Conservation (phyloP, 2,329 filamentous ascomycete genomes). For the Cercospora sojina region DNA sequence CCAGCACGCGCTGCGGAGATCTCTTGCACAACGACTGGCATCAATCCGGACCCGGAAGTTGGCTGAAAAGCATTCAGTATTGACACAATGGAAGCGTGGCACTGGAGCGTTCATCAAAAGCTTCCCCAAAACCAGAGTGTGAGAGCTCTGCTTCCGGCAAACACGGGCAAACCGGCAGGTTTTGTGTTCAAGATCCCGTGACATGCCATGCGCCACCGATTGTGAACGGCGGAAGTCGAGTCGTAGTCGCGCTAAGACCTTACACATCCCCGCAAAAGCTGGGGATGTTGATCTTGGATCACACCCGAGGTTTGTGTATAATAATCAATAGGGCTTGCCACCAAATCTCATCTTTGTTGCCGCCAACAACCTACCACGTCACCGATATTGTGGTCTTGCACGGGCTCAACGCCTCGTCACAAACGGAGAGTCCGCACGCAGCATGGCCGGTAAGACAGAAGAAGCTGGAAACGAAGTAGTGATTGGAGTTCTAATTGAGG, state of each 20-base stretch:
- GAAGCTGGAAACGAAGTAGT: not conserved
- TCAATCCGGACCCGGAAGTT: not conserved
- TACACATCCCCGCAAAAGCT: not conserved
- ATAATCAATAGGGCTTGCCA: not conserved
- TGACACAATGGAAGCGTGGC: not conserved
- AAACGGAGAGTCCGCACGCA: not conserved
- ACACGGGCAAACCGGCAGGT: slow-evolving; percentile 2
- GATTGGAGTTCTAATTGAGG: not conserved
- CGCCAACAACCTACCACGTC: not conserved
- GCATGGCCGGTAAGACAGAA: slow-evolving; percentile 12
- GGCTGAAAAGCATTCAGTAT: not conserved
- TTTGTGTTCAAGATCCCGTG: not conserved
- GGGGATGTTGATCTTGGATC: not conserved
- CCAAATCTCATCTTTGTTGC: not conserved
- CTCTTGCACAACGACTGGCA: not conserved
- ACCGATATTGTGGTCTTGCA: not conserved
- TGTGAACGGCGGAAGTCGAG: not conserved
- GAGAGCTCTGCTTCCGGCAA: not conserved
- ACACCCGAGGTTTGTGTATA: not conserved
- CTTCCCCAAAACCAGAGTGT: not conserved
- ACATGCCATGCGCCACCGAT: not conserved
- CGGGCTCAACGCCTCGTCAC: not conserved
- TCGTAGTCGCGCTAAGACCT: not conserved
- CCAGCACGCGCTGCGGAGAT: not conserved
- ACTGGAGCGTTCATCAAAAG: not conserved